Evolutionary conservation across 2,329 filamentous ascomycete genomes (phyloP).

Genomic region (Piedraia hortae): DNA sequence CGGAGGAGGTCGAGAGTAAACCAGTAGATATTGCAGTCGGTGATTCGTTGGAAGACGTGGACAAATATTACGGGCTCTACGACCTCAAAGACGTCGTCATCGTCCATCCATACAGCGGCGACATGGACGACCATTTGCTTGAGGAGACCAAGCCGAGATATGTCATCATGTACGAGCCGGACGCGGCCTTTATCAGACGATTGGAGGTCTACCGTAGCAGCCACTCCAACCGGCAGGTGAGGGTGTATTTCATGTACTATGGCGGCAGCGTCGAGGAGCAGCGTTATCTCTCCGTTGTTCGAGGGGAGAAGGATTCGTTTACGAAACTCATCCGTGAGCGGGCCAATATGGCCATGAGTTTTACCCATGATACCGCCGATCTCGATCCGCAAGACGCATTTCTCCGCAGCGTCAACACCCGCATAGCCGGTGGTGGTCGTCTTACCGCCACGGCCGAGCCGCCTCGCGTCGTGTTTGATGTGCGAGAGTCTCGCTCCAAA

Average conservation of each 20-base stretch:
- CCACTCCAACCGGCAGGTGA: slow-evolving; percentile 64
- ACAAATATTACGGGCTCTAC: slow-evolving; percentile 73
- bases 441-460: slow-evolving; percentile 61
- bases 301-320: slow-evolving; percentile 91
- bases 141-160: slow-evolving; percentile 84
- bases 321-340: slow-evolving; percentile 86
- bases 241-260: slow-evolving; percentile 94
- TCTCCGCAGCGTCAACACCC: slow-evolving; percentile 80
- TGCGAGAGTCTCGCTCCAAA: slow-evolving; percentile 83
- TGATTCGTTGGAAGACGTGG: slow-evolving; percentile 78
- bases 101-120: slow-evolving; percentile 79
- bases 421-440: slow-evolving; percentile 78
- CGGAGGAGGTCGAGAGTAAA: slow-evolving; percentile 47
- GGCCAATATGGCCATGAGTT: slow-evolving; percentile 64
- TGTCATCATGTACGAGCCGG: slow-evolving; percentile 96
- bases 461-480: slow-evolving; percentile 77
- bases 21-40: slow-evolving; percentile 35
- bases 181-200: slow-evolving; percentile 74
- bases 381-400: slow-evolving; percentile 78
- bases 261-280: slow-evolving; percentile 87
- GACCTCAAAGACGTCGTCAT: slow-evolving; percentile 74
- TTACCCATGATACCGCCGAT: slow-evolving; percentile 41
- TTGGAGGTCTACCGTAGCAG: slow-evolving; percentile 92
- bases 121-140: slow-evolving; percentile 86
- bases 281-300: slow-evolving; percentile 62